Percentiles rank a stretch among this genome's conserved stretches.
These are phyloP conservation scores for Alternaria incomplexa DNA, from an alignment of 2,329 filamentous ascomycete species.

Conservation along the genomic window DNA sequence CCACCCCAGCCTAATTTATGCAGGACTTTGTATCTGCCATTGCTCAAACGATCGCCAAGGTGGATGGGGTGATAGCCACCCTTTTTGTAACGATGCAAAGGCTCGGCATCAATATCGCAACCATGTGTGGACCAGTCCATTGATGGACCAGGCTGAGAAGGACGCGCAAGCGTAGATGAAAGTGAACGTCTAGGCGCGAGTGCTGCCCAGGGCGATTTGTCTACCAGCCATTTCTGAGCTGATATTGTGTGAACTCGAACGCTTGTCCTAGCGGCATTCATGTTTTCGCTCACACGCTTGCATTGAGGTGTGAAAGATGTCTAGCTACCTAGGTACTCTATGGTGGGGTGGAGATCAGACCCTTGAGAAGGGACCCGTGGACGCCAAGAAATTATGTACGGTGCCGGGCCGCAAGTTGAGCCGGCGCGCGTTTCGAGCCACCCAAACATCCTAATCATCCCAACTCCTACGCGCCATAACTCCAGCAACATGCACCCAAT, in stretches of 20 bases:
- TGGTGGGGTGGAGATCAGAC: background rate
- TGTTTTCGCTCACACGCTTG: background rate
- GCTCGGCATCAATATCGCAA: constrained; percentile 27
- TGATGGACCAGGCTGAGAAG: background rate
- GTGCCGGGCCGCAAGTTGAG: background rate
- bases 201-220: background rate
- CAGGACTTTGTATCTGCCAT: constrained; percentile 30
- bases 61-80: constrained; percentile 29
- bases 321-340: background rate
- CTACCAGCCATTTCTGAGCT: background rate
- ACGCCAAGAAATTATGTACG: background rate
- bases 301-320: accelerated
- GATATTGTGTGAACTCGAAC: background rate
- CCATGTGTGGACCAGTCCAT: background rate
- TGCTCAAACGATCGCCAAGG: constrained; percentile 21
- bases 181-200: background rate
- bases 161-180: background rate
- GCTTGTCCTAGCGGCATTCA: accelerated
- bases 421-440: background rate
- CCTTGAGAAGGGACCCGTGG: background rate
- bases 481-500: background rate
- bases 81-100: constrained; percentile 21
- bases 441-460: background rate
- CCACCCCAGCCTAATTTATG: constrained; percentile 33
- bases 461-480: background rate